Evolutionary conservation across 2,329 filamentous ascomycete species (phyloP).

Genomic region (Talaromyces sp.): DNA sequence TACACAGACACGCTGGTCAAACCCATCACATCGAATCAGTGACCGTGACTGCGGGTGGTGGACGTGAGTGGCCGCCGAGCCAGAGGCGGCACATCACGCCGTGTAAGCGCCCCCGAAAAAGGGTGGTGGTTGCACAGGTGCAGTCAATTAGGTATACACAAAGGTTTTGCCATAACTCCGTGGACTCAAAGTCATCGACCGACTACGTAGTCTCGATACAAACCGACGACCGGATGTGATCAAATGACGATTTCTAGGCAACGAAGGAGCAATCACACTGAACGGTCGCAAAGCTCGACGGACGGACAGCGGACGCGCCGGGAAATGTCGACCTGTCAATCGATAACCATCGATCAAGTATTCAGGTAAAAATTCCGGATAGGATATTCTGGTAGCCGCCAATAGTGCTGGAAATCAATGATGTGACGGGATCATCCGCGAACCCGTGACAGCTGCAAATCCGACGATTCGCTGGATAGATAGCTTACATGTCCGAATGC

Average conservation of each 20-base stretch:
- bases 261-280: not conserved
- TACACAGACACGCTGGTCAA: not conserved
- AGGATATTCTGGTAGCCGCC: not conserved
- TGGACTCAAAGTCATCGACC: not conserved
- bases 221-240: not conserved
- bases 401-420: not conserved
- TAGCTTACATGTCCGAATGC: not conserved
- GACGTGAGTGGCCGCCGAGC: not conserved
- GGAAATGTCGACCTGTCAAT: not conserved
- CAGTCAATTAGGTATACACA: not conserved
- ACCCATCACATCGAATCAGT: not conserved
- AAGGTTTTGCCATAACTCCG: not conserved
- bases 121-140: not conserved
- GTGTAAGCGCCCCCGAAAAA: constrained; percentile 2
- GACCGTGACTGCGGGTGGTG: not conserved
- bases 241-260: not conserved
- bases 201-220: not conserved
- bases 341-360: not conserved
- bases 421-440: not conserved
- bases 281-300: not conserved
- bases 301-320: not conserved
- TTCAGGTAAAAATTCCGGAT: not conserved
- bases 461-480: not conserved
- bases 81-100: not conserved
- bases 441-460: not conserved